phyloP scores from a whole-genome alignment of 495 filamentous ascomycete genomes.

The Penicillium macrosclerotiorum region DNA sequence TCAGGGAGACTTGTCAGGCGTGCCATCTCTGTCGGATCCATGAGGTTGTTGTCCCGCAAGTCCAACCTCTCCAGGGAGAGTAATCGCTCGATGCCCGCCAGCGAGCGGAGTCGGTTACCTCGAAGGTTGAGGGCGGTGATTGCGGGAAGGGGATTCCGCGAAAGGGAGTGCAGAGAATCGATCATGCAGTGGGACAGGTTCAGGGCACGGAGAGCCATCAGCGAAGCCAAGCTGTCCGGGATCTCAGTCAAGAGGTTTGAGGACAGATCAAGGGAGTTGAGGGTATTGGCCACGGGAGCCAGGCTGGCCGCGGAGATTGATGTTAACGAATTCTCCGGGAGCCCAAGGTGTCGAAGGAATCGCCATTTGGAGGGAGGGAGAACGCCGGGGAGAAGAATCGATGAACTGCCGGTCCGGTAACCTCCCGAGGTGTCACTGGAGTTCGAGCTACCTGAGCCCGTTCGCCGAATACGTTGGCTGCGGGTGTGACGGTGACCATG shows the following conservation, averaged over 20 bases:
- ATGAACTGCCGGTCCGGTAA: conserved; percentile 68
- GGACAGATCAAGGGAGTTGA: conserved; percentile 89
- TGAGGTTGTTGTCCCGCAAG: conserved; percentile 84
- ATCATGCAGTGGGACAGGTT: conserved; percentile 98
- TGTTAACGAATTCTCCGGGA: conserved; percentile 88
- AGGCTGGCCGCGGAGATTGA: conserved; percentile 71
- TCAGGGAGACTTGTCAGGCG: conserved; percentile 87
- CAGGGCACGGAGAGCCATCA: conserved; percentile 80
- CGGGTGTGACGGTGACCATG: conserved; percentile 61
- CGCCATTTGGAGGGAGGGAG: conserved; percentile 89
- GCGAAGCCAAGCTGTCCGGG: conserved; percentile 78
- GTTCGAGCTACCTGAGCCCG: conserved; percentile 87
- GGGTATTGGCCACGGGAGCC: conserved; percentile 74
- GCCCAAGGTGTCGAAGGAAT: conserved; percentile 84
- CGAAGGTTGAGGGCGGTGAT: conserved; percentile 92
- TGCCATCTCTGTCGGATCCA: conserved; percentile 86
- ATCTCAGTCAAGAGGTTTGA: conserved; percentile 88
- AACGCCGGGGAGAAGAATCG: conserved; percentile 63
- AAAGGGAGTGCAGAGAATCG: conserved; percentile 84
- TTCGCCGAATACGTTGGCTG: conserved; percentile 68
- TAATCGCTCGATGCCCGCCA: conserved; percentile 87
- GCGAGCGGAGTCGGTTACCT: conserved; percentile 80
- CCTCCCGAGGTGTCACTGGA: conserved; percentile 72
- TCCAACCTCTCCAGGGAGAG: conserved; percentile 87
- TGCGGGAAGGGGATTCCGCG: conserved; percentile 82